Evolutionary conservation across 768 basidiomycete species (phyloP).

Genomic region (Wakefieldia striispora): DNA sequence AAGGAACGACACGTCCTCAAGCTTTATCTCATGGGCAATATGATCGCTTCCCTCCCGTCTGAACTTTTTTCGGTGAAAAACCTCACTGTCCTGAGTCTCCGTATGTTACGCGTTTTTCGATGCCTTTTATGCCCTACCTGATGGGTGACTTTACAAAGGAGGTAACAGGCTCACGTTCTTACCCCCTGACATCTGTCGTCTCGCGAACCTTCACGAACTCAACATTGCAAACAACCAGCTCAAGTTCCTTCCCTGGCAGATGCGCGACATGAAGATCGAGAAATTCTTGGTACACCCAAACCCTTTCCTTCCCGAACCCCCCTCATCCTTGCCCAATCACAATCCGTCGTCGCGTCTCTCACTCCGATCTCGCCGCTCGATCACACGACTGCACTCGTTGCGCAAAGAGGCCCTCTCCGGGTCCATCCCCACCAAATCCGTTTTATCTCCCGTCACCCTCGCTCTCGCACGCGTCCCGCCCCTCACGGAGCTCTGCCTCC

Average conservation of each 20-base stretch:
- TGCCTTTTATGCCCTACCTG: not conserved
- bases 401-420: constrained; percentile 4
- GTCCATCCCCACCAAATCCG: not conserved
- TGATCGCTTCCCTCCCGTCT: constrained; percentile 50
- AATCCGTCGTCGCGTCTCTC: not conserved
- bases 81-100: constrained; percentile 59
- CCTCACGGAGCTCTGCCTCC: constrained; percentile 39
- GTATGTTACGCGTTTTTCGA: constrained; percentile 39
- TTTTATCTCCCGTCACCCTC: constrained; percentile 20
- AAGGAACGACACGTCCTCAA: constrained; percentile 50
- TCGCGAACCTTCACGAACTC: constrained; percentile 55
- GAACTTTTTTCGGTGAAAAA: constrained; percentile 57
- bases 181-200: constrained; percentile 59
- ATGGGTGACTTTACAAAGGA: constrained; percentile 36
- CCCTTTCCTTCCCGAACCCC: constrained; percentile 46
- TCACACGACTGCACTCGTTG: constrained; percentile 8
- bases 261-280: constrained; percentile 53
- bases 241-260: constrained; percentile 61
- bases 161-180: constrained; percentile 53
- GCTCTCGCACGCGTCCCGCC: constrained; percentile 24
- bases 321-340: constrained; percentile 11
- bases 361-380: constrained; percentile 11
- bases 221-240: constrained; percentile 62
- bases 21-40: constrained; percentile 55
- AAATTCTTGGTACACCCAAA: constrained; percentile 55